Percentiles rank a stretch among this genome's conserved stretches.
Conservation (phyloP, 352 stramenopile species). For the Pythium aristosporum region DNA sequence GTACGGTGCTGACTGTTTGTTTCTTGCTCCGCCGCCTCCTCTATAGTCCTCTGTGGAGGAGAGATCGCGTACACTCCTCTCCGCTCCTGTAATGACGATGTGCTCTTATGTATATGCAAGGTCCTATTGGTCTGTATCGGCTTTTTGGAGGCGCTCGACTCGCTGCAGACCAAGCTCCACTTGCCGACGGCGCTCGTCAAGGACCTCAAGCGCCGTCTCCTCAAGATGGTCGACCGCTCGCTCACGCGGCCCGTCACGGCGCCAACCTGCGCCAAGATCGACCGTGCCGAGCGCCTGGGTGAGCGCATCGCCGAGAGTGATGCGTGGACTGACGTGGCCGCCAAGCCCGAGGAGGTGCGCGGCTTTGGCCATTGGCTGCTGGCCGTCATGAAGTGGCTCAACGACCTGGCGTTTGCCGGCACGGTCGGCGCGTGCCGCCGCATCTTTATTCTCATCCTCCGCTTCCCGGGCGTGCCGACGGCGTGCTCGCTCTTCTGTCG, state of each 20-base stretch:
- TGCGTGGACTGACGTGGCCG: slow-evolving; percentile 44
- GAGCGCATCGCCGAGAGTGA: slow-evolving; percentile 54
- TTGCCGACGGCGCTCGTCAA: slow-evolving; percentile 70
- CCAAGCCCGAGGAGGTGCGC: slow-evolving; percentile 55
- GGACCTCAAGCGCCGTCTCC: slow-evolving; percentile 64
- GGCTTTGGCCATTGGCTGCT: slow-evolving; percentile 72
- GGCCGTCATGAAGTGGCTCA: slow-evolving; percentile 57
- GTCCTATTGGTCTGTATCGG: slow-evolving; percentile 79
- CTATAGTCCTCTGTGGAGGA: neutral
- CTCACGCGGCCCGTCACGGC: slow-evolving; percentile 32
- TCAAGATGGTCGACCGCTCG: slow-evolving; percentile 64
- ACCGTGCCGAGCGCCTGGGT: slow-evolving; percentile 34
- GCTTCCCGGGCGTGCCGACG: slow-evolving; percentile 66
- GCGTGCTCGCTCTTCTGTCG: slow-evolving; percentile 66
- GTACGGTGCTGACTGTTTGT: slow-evolving; percentile 24
- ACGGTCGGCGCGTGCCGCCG: slow-evolving; percentile 59
- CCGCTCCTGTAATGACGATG: neutral
- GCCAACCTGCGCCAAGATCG: slow-evolving; percentile 23
- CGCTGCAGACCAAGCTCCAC: slow-evolving; percentile 67
- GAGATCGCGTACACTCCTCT: neutral
- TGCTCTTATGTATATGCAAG: slow-evolving; percentile 26
- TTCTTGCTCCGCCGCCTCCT: neutral
- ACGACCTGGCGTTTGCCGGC: slow-evolving; percentile 43
- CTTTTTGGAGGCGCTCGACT: slow-evolving; percentile 72
- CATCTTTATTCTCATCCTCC: slow-evolving; percentile 79